Evolutionary conservation across 2,329 filamentous ascomycete genomes (phyloP).

Genomic region (Fulvia fulva): DNA sequence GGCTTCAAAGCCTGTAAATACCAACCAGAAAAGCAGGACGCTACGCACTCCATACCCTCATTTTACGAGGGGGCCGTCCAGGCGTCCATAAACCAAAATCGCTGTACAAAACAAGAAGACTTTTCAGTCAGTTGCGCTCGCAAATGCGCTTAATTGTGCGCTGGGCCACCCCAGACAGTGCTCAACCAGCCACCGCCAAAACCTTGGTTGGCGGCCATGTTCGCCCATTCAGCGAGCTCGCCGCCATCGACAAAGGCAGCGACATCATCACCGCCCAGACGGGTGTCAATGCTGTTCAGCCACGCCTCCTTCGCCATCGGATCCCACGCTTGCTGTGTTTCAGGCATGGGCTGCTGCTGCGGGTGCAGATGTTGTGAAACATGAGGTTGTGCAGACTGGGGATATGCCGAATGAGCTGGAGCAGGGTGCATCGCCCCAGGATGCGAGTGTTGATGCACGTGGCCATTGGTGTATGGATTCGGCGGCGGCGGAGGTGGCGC

Average conservation of each 20-base stretch:
- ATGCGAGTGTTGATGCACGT: slow-evolving; percentile 8
- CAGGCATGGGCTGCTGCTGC: slow-evolving; percentile 1
- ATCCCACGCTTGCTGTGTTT: slow-evolving; percentile 23
- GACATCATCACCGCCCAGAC: slow-evolving; percentile 39
- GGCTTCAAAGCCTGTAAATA: not conserved
- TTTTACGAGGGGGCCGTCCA: too few species aligned
- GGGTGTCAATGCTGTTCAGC: slow-evolving; percentile 35
- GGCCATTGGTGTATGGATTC: slow-evolving; percentile 19
- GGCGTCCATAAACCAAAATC: too few species aligned
- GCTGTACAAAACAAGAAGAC: not conserved
- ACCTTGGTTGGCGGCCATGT: slow-evolving; percentile 21
- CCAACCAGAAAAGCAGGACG: too few species aligned
- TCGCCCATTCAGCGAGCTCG: slow-evolving; percentile 33
- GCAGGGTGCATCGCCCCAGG: slow-evolving; percentile 8
- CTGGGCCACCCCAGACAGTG: slow-evolving; percentile 24
- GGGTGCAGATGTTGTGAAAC: slow-evolving; percentile 8
- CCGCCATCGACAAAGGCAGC: slow-evolving; percentile 39
- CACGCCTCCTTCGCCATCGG: slow-evolving; percentile 32
- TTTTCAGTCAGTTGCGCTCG: not conserved
- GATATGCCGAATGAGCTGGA: slow-evolving; percentile 11
- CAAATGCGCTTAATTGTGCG: not conserved
- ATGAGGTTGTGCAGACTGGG: slow-evolving; percentile 10
- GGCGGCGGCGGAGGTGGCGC: slow-evolving; percentile 18
- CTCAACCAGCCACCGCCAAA: slow-evolving; percentile 30
- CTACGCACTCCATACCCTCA: too few species aligned